A percentile compares a stretch with the other conserved stretches of the same genome.
These are phyloP conservation scores for Linum trigynum DNA, from an alignment of 345 rosid genomes.

Conservation along the genomic window DNA sequence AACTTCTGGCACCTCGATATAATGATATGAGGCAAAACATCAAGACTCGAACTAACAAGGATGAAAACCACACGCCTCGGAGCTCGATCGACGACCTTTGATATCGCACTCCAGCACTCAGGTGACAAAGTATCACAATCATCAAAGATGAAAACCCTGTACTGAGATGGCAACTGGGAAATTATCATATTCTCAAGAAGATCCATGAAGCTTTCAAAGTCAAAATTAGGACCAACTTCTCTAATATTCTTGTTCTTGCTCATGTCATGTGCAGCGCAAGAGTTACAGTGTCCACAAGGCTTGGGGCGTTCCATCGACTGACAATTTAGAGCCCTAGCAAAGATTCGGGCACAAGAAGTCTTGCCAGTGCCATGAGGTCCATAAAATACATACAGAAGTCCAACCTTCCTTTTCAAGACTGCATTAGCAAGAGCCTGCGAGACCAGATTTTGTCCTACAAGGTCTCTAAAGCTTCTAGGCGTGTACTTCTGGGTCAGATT, in stretches of 20 bases:
- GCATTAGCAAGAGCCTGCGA: slow-evolving; percentile 90
- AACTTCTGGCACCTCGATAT: slow-evolving; percentile 92
- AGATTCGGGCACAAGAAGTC: slow-evolving; percentile 83
- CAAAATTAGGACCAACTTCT: slow-evolving; percentile 79
- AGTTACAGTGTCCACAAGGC: slow-evolving; percentile 72
- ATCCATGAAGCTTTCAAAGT: slow-evolving; percentile 60
- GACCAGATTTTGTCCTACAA: slow-evolving; percentile 82
- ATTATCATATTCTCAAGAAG: slow-evolving; percentile 53
- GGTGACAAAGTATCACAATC: slow-evolving; percentile 73
- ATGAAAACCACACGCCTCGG: slow-evolving; percentile 70
- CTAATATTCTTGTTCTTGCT: slow-evolving; percentile 63
- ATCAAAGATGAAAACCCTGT: slow-evolving; percentile 66
- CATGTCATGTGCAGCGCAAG: slow-evolving; percentile 59
- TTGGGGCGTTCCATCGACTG: slow-evolving; percentile 59
- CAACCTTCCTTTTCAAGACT: slow-evolving; percentile 59
- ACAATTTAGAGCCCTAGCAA: slow-evolving; percentile 89
- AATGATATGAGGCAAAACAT: slow-evolving; percentile 82
- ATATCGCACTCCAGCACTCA: slow-evolving; percentile 74
- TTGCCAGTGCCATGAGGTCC: slow-evolving; percentile 99
- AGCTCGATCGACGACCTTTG: slow-evolving; percentile 72
- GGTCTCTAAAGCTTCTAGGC: slow-evolving; percentile 67
- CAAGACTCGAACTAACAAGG: slow-evolving; percentile 83
- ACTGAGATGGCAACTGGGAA: slow-evolving; percentile 45
- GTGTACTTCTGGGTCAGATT: slow-evolving; percentile 73
- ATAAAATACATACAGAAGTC: slow-evolving; percentile 76